Base-by-base conservation (phyloP, 2,329 filamentous ascomycete species). In the Huntiella omanensis region DNA sequence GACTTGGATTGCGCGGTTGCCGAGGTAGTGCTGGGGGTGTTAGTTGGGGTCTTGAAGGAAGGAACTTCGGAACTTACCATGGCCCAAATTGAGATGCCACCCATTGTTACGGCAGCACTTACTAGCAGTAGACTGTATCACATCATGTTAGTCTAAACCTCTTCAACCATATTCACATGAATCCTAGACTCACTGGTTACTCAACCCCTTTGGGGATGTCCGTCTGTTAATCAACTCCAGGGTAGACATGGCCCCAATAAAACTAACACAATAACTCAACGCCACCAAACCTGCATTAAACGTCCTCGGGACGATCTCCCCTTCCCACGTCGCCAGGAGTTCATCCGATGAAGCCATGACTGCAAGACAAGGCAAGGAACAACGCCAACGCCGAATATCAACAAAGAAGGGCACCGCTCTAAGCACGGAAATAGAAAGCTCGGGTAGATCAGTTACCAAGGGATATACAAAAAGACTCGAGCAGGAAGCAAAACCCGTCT, bases 201-300 rank as follows among this genome's bases (percentile, higher is more conserved):
- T 75, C 46, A 71, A 59, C 6, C 81, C 81, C 56, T 72, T 73
- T 46, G 71, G 71, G 2, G 80, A 76, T 1, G 80, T 85, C 53
- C 83, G 69, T 49, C 83, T 68, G 57, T 91, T 82, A 44, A 93
- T 75, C 49, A 93, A 64, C 59, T 93, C 86, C 32, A 93, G 67
- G 0, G 85, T 87, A 3, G 84, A 84, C 43, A 75, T 70, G 42
- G 83, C 79, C 51, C 86, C 86, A 52, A 85, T 70, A 33, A 83
- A 66, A 55, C 83, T 88, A 54, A 85, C 82, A 53, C 83, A 65
- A 51, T 82, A 75, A 56, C 84, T 91, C 53, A 84, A 67, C 17
- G 78, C 68, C 10, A 88, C 70, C 54, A 83, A 80, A 35, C 75
- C 74, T 3, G 68, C 61, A 51, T 68, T 65, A 59, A 70, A 76